Evolutionary conservation across 495 filamentous ascomycete genomes (phyloP).

Genomic region (Tuber indicum): DNA sequence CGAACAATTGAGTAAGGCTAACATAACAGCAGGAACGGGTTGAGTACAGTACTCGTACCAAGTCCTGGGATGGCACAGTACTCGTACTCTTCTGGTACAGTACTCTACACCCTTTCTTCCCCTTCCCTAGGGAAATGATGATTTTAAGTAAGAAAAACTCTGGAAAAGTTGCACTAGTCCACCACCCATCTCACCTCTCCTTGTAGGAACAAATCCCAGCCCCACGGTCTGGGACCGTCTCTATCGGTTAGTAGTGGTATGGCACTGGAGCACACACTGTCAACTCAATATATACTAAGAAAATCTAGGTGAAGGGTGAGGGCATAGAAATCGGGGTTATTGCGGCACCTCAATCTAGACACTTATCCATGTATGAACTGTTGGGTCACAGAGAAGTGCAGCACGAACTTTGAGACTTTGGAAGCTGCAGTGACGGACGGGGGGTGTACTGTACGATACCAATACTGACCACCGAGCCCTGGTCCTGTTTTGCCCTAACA

Average conservation of each 20-base stretch:
- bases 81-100: background rate
- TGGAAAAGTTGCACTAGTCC: slow-evolving; percentile 31
- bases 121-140: slow-evolving; percentile 21
- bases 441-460: slow-evolving; percentile 11
- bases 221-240: slow-evolving; percentile 34
- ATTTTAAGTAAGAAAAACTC: slow-evolving; percentile 19
- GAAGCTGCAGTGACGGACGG: slow-evolving; percentile 32
- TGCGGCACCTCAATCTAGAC: slow-evolving; percentile 40
- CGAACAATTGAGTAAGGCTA: slow-evolving; percentile 30
- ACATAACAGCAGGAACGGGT: slow-evolving; percentile 33
- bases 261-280: slow-evolving; percentile 20
- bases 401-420: slow-evolving; percentile 32
- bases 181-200: slow-evolving; percentile 17
- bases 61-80: slow-evolving; percentile 12
- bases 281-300: slow-evolving; percentile 11
- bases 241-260: slow-evolving; percentile 31
- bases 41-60: too few species aligned
- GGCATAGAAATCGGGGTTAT: slow-evolving; percentile 33
- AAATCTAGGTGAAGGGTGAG: background rate
- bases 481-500: slow-evolving; percentile 27
- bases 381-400: slow-evolving; percentile 35
- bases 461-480: slow-evolving; percentile 19
- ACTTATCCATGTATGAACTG: slow-evolving; percentile 34
- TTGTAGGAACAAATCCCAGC: slow-evolving; percentile 34
- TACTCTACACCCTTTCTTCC: background rate